Base-by-base conservation (phyloP, 225 moss, liverwort and hornwort genomes). In the Neckera pumila region DNA sequence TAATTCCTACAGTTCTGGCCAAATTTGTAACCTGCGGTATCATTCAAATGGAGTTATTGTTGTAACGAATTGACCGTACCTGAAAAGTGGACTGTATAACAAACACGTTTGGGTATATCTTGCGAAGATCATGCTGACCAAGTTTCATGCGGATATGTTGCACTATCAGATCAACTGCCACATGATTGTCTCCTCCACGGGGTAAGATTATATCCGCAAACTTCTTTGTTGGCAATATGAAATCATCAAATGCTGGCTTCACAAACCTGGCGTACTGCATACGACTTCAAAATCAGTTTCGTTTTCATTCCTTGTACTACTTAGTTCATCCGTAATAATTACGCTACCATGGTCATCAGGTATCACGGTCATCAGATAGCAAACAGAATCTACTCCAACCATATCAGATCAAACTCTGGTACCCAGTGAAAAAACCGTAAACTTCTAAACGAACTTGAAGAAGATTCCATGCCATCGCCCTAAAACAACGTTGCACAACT, bases 111-210 rank as follows among this genome's bases (percentile, higher is more conserved):
- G 95, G 96, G 79, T 96, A 96, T 84, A 98, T 94, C 88, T 98
- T 98, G 91, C 98, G 94, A 31, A 98, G 98, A 87, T 98, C 96
- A 91, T 98, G 96, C 78, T 95, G 96, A 87, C 98, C 98, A 86
- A 98, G 98, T 91, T 98, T 98, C 83, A 97, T 96, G 83, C 93
- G 92, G 69, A 98, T 98, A 84, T 98, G 98, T 90, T 98, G 96
- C 84, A 98, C 98, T 87, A 98, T 98, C 36, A 98, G 96, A 93
- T 98, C 96, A 73, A 96, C 93, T 54, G 98, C 98, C 45, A 98
- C 96, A 84, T 96, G 96, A 87, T 98, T 98, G 92, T 96, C 96
- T 86, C 96, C 98, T 77, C 98, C 98, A 75, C 96, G 92, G 30
- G 98, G 98, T 56, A 98, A 93, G 63, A 98, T 98, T 49, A 98